Evolutionary conservation across 2,329 filamentous ascomycete genomes (phyloP).

Genomic region (Zasmidium citrigriseum): DNA sequence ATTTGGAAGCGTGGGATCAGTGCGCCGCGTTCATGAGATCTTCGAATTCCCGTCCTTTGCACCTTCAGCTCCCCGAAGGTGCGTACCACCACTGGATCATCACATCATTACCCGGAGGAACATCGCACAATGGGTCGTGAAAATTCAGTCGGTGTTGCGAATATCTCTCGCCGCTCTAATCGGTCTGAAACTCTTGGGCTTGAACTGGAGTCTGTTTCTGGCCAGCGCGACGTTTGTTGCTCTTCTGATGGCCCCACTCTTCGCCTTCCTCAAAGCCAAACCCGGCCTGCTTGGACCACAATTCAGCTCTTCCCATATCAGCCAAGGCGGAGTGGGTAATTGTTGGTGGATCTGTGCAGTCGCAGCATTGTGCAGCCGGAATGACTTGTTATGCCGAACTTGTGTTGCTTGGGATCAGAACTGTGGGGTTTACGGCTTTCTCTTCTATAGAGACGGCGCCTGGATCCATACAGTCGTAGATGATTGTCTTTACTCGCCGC

Average conservation of each 20-base stretch:
- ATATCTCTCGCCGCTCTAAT: too few species aligned
- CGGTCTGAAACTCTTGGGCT: too few species aligned
- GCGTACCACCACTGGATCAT: neutral
- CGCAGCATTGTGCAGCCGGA: conserved; percentile 72
- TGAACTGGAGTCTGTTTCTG: neutral
- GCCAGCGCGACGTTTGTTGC: neutral
- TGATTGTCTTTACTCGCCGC: conserved; percentile 79
- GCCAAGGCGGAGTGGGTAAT: conserved; percentile 71
- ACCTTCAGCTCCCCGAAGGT: neutral
- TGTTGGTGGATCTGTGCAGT: conserved; percentile 83
- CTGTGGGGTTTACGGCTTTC: conserved; percentile 79
- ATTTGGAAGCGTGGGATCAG: too few species aligned
- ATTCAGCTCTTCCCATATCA: conserved; percentile 70
- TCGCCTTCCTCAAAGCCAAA: neutral
- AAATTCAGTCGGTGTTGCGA: too few species aligned
- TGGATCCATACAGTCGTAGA: conserved; percentile 90
- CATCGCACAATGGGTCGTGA: too few species aligned
- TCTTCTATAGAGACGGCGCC: conserved; percentile 78
- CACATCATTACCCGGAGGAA: neutral
- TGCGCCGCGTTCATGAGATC: neutral
- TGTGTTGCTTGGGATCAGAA: conserved; percentile 71
- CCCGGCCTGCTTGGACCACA: conserved; percentile 17
- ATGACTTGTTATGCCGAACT: conserved; percentile 69
- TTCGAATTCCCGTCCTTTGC: neutral
- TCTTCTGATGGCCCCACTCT: neutral